A percentile compares a stretch with the other conserved stretches of the same genome.
Conservation (phyloP, 768 basidiomycete species). For the Lentinula aciculospora region DNA sequence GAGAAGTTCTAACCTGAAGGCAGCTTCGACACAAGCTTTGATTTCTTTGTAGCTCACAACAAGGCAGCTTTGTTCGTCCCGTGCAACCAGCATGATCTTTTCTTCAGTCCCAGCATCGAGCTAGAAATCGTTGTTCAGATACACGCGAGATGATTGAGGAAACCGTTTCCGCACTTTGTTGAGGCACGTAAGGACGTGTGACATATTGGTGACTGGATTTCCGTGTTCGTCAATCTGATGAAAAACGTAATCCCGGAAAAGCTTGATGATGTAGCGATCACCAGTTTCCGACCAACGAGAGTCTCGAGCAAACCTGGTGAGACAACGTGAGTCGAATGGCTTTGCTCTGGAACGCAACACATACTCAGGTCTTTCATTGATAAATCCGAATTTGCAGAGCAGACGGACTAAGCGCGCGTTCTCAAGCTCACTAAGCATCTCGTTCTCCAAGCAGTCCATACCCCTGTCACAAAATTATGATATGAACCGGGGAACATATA, state of each 20-base stretch:
- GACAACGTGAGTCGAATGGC: background rate
- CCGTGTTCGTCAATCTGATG: slow-evolving; percentile 93
- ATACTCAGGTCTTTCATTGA: slow-evolving; percentile 98
- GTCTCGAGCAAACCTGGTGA: slow-evolving; percentile 84
- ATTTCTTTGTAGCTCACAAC: slow-evolving; percentile 92
- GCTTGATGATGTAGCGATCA: slow-evolving; percentile 94
- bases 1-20: slow-evolving; percentile 71
- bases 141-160: background rate
- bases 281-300: slow-evolving; percentile 98
- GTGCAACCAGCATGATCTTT: slow-evolving; percentile 87
- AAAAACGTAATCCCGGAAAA: slow-evolving; percentile 97
- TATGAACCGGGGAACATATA: background rate
- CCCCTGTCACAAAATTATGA: slow-evolving; percentile 41
- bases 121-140: slow-evolving; percentile 29
- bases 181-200: slow-evolving; percentile 86
- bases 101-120: slow-evolving; percentile 93
- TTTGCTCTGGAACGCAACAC: slow-evolving; percentile 17
- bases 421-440: slow-evolving; percentile 86
- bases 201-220: slow-evolving; percentile 83
- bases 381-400: slow-evolving; percentile 93
- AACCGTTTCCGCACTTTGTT: slow-evolving; percentile 66
- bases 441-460: slow-evolving; percentile 74
- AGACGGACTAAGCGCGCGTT: slow-evolving; percentile 88
- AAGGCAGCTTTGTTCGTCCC: slow-evolving; percentile 95
- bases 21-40: slow-evolving; percentile 76